Base-by-base conservation (phyloP, 1,284 basidiomycete species). In the Irpex sp. region DNA sequence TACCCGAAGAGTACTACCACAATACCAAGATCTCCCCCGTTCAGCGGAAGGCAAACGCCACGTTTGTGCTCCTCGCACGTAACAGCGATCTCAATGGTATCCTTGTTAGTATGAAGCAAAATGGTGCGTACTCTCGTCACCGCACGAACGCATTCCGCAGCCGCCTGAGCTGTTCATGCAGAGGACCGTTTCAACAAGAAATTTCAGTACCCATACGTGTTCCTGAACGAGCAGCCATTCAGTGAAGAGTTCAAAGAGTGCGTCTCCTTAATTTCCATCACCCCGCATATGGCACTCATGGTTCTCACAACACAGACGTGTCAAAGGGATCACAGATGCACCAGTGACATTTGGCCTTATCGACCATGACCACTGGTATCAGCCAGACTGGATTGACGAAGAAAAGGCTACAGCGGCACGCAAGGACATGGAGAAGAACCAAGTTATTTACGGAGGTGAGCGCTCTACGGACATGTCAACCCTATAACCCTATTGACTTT, bases 401-500 rank as follows among this genome's bases (percentile, higher is more conserved):
- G 81, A 81, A 1, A 87, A 83, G 68, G 95, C 95, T 0, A 80
- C 78, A 0, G 83, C 79, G n/a, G 79, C 86, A n/a, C 83, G 95
- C 59, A 81, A 88, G 50, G 79, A 88, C 47, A 95, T 97, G 92
- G 79, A 85, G n/a, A 80, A 83, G 68, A 81, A 93, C 61, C 83
- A 87, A 63, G 92, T 97, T 68, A 95, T 96, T 59, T 97, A 97
- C 67, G 95, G 94, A 70, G 92, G 90, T 80, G 79, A 73, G 73
- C 70, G 43, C 19, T 37, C 11, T 37, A 21, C 63, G 21, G n/a
- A 35, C 61, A 50, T 56, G 31, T 31, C 59, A 55, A 15, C 35
- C 11, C 59, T 50, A 53, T 53, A 3, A 13, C 4, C n/a, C 46
- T 57, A 57, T 57, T 37, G 39, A 8, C 26, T 13, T 36, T 15